A percentile compares a stretch with the other conserved stretches of the same genome.
phyloP scores from a whole-genome alignment of 805 yeast genomes.

The Pichia pseudocactophila region DNA sequence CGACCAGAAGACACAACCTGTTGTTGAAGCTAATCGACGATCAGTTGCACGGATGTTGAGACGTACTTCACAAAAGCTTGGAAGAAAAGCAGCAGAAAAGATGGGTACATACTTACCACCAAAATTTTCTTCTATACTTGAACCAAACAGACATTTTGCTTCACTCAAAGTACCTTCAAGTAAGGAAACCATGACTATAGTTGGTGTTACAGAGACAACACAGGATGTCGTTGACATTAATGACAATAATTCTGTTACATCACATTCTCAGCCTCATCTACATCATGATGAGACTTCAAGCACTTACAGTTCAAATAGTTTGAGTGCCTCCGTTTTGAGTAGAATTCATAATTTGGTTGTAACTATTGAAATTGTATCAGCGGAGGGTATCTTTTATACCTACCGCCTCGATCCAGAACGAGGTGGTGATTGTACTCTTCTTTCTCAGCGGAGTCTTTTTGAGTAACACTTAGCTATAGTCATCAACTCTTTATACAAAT shows the following conservation, averaged over 20 bases:
- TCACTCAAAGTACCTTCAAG: constrained; percentile 43
- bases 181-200: constrained; percentile 37
- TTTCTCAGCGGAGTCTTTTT: constrained; percentile 45
- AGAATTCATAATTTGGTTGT: constrained; percentile 21
- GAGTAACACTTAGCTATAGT: not conserved
- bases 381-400: constrained; percentile 79
- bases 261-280: not conserved
- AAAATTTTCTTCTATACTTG: constrained; percentile 75
- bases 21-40: constrained; percentile 60
- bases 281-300: constrained; percentile 13
- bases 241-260: not conserved
- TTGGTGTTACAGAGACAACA: constrained; percentile 35
- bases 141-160: constrained; percentile 92
- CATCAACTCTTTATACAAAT: too few relatives aligned
- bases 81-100: constrained; percentile 75
- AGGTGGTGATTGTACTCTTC: constrained; percentile 88
- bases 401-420: constrained; percentile 79
- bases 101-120: constrained; percentile 87
- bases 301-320: constrained; percentile 1
- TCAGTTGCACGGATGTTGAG: constrained; percentile 70
- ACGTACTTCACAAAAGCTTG: constrained; percentile 68
- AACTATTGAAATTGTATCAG: constrained; percentile 71
- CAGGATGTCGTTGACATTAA: constrained; percentile 13
- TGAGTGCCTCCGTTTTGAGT: constrained; percentile 8
- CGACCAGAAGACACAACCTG: constrained; percentile 41